Conservation (phyloP, 164 flowering plant genomes). For the Annona squamosa region DNA sequence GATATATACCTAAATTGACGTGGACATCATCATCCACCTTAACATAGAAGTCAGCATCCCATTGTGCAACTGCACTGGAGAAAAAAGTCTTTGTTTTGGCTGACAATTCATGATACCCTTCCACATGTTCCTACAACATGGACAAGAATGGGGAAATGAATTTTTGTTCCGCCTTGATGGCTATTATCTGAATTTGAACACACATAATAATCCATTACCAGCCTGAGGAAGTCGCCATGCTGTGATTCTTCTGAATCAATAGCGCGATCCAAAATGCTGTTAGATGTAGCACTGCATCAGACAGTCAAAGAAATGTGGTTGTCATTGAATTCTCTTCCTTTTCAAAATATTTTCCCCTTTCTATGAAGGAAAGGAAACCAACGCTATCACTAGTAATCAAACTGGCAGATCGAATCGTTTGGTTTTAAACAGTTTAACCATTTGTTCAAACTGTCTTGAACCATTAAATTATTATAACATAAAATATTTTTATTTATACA, state of each 20-base stretch:
- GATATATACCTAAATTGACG: conserved; percentile 70
- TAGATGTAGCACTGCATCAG: conserved; percentile 64
- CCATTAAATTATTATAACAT: too few species aligned
- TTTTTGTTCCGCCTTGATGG: neutral
- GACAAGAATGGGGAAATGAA: neutral
- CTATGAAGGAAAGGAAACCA: neutral
- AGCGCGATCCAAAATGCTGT: conserved; percentile 82
- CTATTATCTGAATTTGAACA: neutral
- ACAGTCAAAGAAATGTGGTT: conserved; percentile 5
- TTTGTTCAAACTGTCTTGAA: too few species aligned
- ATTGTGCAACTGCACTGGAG: conserved; percentile 76
- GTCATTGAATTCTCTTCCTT: neutral
- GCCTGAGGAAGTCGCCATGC: conserved; percentile 78
- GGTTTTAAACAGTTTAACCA: too few species aligned
- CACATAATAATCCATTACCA: conserved; percentile 34
- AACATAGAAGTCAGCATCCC: conserved; percentile 95
- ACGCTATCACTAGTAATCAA: too few species aligned
- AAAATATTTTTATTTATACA: too few species aligned
- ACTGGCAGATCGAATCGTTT: too few species aligned
- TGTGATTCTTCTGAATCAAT: conserved; percentile 84
- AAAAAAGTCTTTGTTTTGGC: conserved; percentile 92
- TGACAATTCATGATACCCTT: conserved; percentile 91
- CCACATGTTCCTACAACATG: conserved; percentile 70
- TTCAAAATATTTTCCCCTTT: neutral
- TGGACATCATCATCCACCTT: conserved; percentile 99